Percentiles rank a stretch among this genome's conserved stretches.
Evolutionary conservation across 2,329 filamentous ascomycete genomes (phyloP).

Genomic region (Alternaria metachromatica): DNA sequence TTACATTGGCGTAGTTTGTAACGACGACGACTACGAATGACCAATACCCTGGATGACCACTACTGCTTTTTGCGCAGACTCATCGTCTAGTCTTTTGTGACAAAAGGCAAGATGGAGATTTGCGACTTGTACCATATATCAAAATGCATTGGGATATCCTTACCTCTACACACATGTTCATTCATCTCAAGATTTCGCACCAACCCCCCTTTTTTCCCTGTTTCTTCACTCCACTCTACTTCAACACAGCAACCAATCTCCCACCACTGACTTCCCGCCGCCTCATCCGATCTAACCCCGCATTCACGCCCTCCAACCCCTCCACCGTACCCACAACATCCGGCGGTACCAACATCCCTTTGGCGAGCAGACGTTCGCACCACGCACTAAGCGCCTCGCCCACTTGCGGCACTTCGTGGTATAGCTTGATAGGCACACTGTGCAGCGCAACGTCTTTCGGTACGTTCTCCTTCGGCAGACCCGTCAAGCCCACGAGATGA

Average conservation of each 20-base stretch:
- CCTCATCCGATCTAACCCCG: constrained; percentile 69
- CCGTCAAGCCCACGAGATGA: constrained; percentile 73
- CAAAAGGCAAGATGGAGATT: background rate
- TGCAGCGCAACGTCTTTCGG: constrained; percentile 62
- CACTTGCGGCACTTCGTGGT: constrained; percentile 70
- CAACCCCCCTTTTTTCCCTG: rapidly evolving
- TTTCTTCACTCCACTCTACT: background rate
- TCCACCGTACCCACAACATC: constrained; percentile 70
- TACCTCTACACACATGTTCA: background rate
- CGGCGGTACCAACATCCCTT: constrained; percentile 62
- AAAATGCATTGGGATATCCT: constrained; percentile 1
- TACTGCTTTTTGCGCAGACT: background rate
- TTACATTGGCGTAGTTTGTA: background rate
- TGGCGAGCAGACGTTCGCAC: constrained; percentile 70
- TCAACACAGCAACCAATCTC: constrained; percentile 61
- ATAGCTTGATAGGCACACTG: constrained; percentile 76
- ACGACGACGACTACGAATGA: background rate
- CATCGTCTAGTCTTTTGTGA: background rate
- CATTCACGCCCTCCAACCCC: constrained; percentile 72
- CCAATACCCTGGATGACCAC: background rate
- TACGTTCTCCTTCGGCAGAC: constrained; percentile 65
- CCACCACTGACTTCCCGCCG: constrained; percentile 71
- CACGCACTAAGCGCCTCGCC: constrained; percentile 69
- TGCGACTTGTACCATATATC: background rate
- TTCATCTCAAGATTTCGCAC: rapidly evolving